Base-by-base conservation (phyloP, 805 yeast species). In the Metschnikowia hibisci region DNA sequence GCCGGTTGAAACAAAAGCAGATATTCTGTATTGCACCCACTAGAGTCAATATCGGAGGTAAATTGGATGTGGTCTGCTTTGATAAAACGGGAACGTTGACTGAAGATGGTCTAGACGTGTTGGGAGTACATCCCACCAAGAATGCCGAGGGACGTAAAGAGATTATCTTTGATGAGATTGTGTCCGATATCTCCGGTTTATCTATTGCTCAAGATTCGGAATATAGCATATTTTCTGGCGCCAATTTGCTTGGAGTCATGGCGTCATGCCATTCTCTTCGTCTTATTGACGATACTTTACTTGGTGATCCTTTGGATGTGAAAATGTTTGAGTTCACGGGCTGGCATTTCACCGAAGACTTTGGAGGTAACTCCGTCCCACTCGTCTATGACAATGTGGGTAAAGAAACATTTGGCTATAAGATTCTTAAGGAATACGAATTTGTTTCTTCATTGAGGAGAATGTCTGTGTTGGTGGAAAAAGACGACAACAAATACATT, bases 21-120 rank as follows among this genome's bases (percentile, higher is more conserved):
- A 82, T 95, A 1, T 93, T 82, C 55, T 93, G 99, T 62, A 91
- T 91, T 43, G 81, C 96, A 2, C 99, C 99, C 2, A 87, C 93
- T 1, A 76, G 96, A 47, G 93, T 95, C 36, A 93, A 93, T 58
- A 82, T 93, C n/a, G 96, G 96, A 28, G 99, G 99, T 8, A 89
- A 93, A 54, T 60, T 93, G 20, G 97, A 91, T 58, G 79, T 87
- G 3, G 72, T 88, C 58, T 89, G 96, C 56, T 93, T 93, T 63
- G 99, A 93, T 67, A 93, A 93, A 60, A 93, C 99, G 0, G 99
- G 99, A 3, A 93, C 99, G 0, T 69, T 93, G 50, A 93, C 99
- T 0, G 98, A 93, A 57, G 99, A 93, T 60, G 98, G 98, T 0
- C 71, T 93, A 29, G 98, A 91, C 60, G 87, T 93, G 3, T 71